Base-by-base conservation (phyloP, 2,329 filamentous ascomycete species). In the Lachnellula arida region DNA sequence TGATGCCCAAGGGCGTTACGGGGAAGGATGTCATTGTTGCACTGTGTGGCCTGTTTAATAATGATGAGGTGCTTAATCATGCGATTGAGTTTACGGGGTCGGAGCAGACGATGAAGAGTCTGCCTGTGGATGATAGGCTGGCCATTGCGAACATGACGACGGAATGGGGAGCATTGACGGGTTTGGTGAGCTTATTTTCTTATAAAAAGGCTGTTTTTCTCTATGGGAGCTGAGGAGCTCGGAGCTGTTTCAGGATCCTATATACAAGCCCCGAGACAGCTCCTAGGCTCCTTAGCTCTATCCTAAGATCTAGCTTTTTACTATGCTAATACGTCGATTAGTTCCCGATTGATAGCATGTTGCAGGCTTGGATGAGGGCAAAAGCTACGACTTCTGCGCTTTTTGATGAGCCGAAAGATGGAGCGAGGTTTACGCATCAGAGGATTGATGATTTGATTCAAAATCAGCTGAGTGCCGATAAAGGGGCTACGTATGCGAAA, bases 1-100 rank as follows among this genome's bases (percentile, higher is more conserved):
- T 82, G 0, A 75, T 96, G 6, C 92, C 90, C 0, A 75, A 76
- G 1, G 92, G 92, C 11, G 91, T 96, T 1, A 91, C 88, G 0
- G 93, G 91, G 32, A 97, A 99, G 73, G 94, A 97, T 71, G 88
- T 96, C 12, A 97, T 97, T 62, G 82, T 97, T 25, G 89, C 91
- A 0, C 79, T 97, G 1, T 95, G 90, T 64, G 89, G 88, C 1
- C 74, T 96, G 0, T 95, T 97, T 76, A 88, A 89, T 73, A 84
- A 88, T 53, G 87, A 91, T 63, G 90, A 96, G 46, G 93, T 97
- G 0, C 78, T 97, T 14, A 97, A 97, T 74, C 91, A 96, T 68
- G 85, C 85, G 5, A 86, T 97, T 58, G 93, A 97, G 68, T 96
- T 97, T 67, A 85, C 84, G 0, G 93, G 92, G 12, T 85, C 86